Conservation (phyloP, 495 filamentous ascomycete genomes). For the Penicillium antarcticum region DNA sequence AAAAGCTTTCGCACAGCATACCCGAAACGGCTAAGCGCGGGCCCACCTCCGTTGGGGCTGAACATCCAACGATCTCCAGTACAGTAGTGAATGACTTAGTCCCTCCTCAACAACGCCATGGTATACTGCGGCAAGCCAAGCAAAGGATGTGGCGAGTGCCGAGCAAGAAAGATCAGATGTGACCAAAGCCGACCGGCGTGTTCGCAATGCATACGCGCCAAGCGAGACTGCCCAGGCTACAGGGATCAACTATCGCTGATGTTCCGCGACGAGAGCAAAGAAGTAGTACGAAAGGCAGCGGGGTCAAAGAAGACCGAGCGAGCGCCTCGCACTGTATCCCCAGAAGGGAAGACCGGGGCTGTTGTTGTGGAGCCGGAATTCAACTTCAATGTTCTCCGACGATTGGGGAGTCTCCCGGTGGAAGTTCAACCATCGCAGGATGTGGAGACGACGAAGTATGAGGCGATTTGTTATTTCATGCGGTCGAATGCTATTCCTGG, state of each 20-base stretch:
- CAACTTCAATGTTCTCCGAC: slow-evolving; percentile 10
- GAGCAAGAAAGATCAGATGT: slow-evolving; percentile 63
- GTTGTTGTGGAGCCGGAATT: slow-evolving; percentile 12
- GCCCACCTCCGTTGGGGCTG: slow-evolving; percentile 1
- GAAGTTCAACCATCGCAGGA: slow-evolving; percentile 24
- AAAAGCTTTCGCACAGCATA: slow-evolving; percentile 11
- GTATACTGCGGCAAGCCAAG: slow-evolving; percentile 75
- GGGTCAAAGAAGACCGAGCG: slow-evolving; percentile 21
- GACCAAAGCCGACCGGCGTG: slow-evolving; percentile 63
- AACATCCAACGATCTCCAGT: neutral
- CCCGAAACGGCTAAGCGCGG: slow-evolving; percentile 9
- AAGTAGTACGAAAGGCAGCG: slow-evolving; percentile 62
- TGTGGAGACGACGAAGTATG: slow-evolving; percentile 25
- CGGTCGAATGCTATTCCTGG: slow-evolving; percentile 38
- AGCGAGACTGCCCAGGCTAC: slow-evolving; percentile 66
- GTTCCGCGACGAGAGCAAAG: slow-evolving; percentile 71
- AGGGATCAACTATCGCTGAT: slow-evolving; percentile 64
- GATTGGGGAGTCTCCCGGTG: slow-evolving; percentile 11
- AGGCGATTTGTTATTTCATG: slow-evolving; percentile 44
- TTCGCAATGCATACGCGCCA: slow-evolving; percentile 65
- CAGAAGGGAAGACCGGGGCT: slow-evolving; percentile 12
- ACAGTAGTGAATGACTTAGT: neutral
- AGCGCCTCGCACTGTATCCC: slow-evolving; percentile 16
- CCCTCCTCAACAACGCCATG: slow-evolving; percentile 38
- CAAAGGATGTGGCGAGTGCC: slow-evolving; percentile 69